Conservation (phyloP, 2,329 filamentous ascomycete species). For the Paramyrothecium sp. region DNA sequence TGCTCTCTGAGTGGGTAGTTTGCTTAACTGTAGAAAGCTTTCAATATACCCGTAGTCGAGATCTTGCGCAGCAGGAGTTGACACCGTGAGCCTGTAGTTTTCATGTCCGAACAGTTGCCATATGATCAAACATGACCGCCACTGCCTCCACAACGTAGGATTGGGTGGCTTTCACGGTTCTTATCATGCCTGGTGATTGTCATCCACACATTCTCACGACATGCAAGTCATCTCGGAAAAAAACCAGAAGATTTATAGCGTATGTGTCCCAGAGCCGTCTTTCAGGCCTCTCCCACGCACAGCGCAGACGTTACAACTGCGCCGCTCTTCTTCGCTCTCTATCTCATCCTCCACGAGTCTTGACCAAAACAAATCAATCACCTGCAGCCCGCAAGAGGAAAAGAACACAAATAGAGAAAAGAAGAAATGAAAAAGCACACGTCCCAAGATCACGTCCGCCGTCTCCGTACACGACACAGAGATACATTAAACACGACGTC, state of each 20-base stretch:
- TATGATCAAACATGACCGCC: too few relatives aligned
- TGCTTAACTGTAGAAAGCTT: too few relatives aligned
- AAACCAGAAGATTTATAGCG: conserved; percentile 49
- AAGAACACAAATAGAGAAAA: conserved; percentile 16
- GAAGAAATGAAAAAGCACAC: conserved; percentile 21
- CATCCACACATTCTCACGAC: conserved; percentile 30
- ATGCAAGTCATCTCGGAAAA: conserved; percentile 25
- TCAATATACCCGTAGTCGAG: too few relatives aligned
- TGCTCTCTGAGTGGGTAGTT: too few relatives aligned
- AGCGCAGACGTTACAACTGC: conserved; percentile 13
- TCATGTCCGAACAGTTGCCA: not conserved
- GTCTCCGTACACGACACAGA: conserved; percentile 26
- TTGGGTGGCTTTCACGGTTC: not conserved
- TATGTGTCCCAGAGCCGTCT: conserved; percentile 33
- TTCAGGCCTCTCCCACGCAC: conserved; percentile 17
- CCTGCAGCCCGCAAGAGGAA: conserved; percentile 21
- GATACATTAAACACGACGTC: conserved; percentile 33
- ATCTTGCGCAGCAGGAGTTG: too few relatives aligned
- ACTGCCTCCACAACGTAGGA: too few relatives aligned
- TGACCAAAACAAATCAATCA: conserved; percentile 23
- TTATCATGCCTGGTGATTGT: conserved; percentile 37
- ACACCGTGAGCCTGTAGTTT: conserved; percentile 15
- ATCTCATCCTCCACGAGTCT: conserved; percentile 16
- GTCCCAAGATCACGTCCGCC: conserved; percentile 28
- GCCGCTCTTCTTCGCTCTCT: conserved; percentile 14